Evolutionary conservation across 1,284 basidiomycete genomes (phyloP), one percentile per base, ranked within the genome.

Genomic region (Leccinum angustisporum): DNA sequence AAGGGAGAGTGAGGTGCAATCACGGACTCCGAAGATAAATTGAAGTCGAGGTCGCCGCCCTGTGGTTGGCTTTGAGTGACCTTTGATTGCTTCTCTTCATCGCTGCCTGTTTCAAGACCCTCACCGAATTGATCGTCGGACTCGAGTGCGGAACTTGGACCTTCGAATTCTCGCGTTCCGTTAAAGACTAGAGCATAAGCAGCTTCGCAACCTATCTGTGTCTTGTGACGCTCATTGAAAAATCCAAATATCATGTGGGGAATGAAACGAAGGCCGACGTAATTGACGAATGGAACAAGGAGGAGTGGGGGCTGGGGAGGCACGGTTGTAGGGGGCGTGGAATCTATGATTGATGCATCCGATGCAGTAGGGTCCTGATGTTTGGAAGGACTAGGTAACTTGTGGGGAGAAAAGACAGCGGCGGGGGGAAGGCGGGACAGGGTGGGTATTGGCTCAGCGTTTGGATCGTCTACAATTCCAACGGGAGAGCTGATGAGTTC

Each of bases 171-270:
- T 27, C 94, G 86, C 1, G 85, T 86, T 51, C 80, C 71, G 25
- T 81, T 82, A 72, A 85, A 81, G 63, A 97, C 84, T 59, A 98
- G 80, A 30, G 81, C 80, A 70, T 94, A 88, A 0, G 88, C 95
- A 9, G 90, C 90, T 67, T 97, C 89, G 16, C 91, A 91, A 46
- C 96, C 96, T 18, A 84, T 77, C 4, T 78, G 83, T 7, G 94
- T 93, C 67, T 90, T 87, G 59, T 86, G 78, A n/a, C 94, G 87
- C 72, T 92, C 88, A 71, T 95, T 95, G 81, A 98, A 98, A 77
- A 94, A 97, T 68, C 90, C 90, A 82, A 86, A 89, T 60, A 98
- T 86, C 90, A 97, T 96, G 66, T 85, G 77, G 5, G 96, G 95
- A 63, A 98, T 89, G 71, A 94, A 92, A 46, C 81, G 83, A 76